Percentiles rank a stretch among this genome's conserved stretches.
These are phyloP conservation scores for Plenodomus biglobosus DNA, from an alignment of 2,329 filamentous ascomycete genomes.

Conservation along the genomic window DNA sequence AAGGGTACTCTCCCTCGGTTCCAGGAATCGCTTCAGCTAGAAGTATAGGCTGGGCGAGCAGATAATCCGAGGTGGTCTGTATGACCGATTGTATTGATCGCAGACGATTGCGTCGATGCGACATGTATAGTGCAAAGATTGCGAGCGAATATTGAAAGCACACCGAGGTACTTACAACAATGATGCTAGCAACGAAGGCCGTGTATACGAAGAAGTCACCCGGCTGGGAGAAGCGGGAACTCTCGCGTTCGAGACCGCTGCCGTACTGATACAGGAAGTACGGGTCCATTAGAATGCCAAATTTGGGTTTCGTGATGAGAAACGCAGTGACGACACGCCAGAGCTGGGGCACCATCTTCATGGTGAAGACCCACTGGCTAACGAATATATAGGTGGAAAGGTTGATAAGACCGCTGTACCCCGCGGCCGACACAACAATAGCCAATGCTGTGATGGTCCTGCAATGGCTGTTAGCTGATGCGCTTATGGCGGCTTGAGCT, in stretches of 20 bases:
- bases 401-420: slow-evolving; percentile 60
- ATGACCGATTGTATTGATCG: slow-evolving; percentile 17
- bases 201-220: slow-evolving; percentile 83
- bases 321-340: slow-evolving; percentile 63
- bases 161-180: slow-evolving; percentile 68
- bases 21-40: slow-evolving; percentile 59
- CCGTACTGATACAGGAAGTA: slow-evolving; percentile 80
- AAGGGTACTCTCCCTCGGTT: slow-evolving; percentile 58
- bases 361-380: slow-evolving; percentile 56
- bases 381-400: slow-evolving; percentile 58
- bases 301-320: slow-evolving; percentile 57
- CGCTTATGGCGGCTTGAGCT: neutral
- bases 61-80: slow-evolving; percentile 60
- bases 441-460: slow-evolving; percentile 70
- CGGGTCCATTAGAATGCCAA: slow-evolving; percentile 69
- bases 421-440: slow-evolving; percentile 63
- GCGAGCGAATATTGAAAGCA: slow-evolving; percentile 30
- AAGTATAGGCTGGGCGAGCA: slow-evolving; percentile 52
- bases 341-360: slow-evolving; percentile 56
- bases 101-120: slow-evolving; percentile 24
- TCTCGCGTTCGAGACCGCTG: slow-evolving; percentile 70
- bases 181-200: slow-evolving; percentile 68
- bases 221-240: slow-evolving; percentile 70
- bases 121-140: slow-evolving; percentile 10
- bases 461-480: slow-evolving; percentile 22